Percentiles rank a stretch among this genome's conserved stretches.
These are phyloP conservation scores for Allium sativum DNA, from an alignment of 106 monocot genomes.

Conservation along the genomic window DNA sequence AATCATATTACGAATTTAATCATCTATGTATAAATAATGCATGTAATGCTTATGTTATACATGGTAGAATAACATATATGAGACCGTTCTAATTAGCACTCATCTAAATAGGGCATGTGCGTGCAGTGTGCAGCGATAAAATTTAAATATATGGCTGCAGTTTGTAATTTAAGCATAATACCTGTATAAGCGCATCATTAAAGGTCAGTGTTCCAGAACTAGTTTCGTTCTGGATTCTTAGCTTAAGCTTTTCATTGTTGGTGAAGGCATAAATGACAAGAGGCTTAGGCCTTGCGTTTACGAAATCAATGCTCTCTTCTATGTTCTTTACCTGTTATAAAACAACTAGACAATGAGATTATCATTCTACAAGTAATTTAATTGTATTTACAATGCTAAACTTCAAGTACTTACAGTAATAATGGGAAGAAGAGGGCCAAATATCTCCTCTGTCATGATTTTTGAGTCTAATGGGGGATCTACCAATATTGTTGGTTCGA, in stretches of 20 bases:
- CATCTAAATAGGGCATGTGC: neutral
- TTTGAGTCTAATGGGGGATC: slow-evolving; percentile 70
- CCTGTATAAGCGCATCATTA: slow-evolving; percentile 75
- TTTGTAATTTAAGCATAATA: slow-evolving; percentile 8
- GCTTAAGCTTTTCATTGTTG: slow-evolving; percentile 36
- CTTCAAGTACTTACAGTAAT: slow-evolving; percentile 46
- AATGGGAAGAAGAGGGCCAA: slow-evolving; percentile 66
- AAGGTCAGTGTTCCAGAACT: slow-evolving; percentile 74
- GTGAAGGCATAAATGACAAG: slow-evolving; percentile 86
- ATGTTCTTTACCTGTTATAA: slow-evolving; percentile 72
- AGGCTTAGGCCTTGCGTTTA: slow-evolving; percentile 59
- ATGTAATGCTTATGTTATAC: neutral
- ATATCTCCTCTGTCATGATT: slow-evolving; percentile 92
- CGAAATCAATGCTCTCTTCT: slow-evolving; percentile 62
- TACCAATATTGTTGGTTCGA: slow-evolving; percentile 77
- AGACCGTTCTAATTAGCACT: neutral
- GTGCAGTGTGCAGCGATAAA: neutral
- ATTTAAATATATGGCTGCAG: neutral
- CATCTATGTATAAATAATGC: neutral
- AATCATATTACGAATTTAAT: slow-evolving; percentile 20
- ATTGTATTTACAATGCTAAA: no score
- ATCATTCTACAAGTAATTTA: neutral
- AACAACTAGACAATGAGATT: neutral
- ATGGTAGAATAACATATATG: neutral
- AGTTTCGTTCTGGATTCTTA: slow-evolving; percentile 40